Evolutionary conservation across 2,329 filamentous ascomycete genomes (phyloP), one percentile per base, ranked within the genome.

Genomic region (Plectosphaerella cucumerina): DNA sequence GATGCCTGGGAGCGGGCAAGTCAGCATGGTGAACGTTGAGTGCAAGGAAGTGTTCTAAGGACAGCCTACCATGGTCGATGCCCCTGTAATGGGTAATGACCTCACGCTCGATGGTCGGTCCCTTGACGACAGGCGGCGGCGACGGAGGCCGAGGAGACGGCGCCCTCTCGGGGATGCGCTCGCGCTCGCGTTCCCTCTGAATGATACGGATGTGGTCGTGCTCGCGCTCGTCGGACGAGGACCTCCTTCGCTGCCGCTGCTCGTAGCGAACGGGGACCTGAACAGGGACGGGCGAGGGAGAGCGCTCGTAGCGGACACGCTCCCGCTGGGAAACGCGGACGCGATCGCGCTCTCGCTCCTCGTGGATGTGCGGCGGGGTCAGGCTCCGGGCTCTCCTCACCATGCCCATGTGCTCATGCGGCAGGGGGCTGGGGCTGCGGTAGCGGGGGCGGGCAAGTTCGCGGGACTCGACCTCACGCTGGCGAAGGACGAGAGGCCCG

Each of bases 1-100:
- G 39, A 79, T 65, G 37, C 78, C 79, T 82, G 46, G 14, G 9
- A 26, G 49, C 37, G 60, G 50, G 10, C 35, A n/a, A n/a, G 44
- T 51, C 23, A 53, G 49, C 44, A 45, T 43, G 50, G 44, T 17
- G 12, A 42, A 18, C 10, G 17, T 43, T 21, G 14, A 18, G 11
- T 3, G 42, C 34, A 51, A 14, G 45, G 35, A n/a, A n/a, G n/a
- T n/a, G n/a, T n/a, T n/a, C n/a, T n/a, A n/a, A n/a, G 15, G 8
- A 47, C 20, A 33, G 67, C 83, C 65, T 75, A 90, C 89, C 91
- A 70, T 96, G 90, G 63, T 96, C 89, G 59, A 95, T 87, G 63
- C 93, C 88, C 52, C 86, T 81, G 65, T 94, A 93, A 69, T 94
- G 89, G 0, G 90, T 95, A 58, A 95, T 92, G 52, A 96, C 85